Conservation (phyloP, 257 asterid species). For the Nyctanthes arbortristis region DNA sequence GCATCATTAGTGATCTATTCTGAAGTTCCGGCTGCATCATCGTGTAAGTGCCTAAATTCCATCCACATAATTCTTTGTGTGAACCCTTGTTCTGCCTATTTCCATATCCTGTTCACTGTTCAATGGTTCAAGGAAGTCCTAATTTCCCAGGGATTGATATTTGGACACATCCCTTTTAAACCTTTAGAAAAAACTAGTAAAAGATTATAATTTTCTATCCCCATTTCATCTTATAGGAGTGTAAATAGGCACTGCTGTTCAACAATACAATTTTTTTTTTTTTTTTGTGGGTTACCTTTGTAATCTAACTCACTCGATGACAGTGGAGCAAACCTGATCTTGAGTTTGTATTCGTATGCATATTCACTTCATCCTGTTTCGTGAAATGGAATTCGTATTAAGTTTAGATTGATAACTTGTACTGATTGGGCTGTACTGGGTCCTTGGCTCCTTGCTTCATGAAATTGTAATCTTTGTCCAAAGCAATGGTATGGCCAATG, state of each 20-base stretch:
- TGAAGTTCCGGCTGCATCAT: slow-evolving; percentile 6
- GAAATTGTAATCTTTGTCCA: too few species aligned
- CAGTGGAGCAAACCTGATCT: too few species aligned
- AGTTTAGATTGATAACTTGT: slow-evolving; percentile 24
- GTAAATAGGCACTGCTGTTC: too few species aligned
- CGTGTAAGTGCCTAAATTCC: not conserved
- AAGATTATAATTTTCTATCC: too few species aligned
- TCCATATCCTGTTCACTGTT: not conserved
- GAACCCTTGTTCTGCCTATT: not conserved
- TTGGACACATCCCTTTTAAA: not conserved
- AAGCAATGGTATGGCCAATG: too few species aligned
- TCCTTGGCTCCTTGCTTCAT: too few species aligned
- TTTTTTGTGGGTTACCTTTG: slow-evolving; percentile 12
- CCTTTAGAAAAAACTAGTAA: slow-evolving; percentile 12
- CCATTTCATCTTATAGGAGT: too few species aligned
- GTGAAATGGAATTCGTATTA: slow-evolving; percentile 1
- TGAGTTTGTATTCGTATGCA: too few species aligned
- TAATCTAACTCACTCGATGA: too few species aligned
- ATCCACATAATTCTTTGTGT: not conserved
- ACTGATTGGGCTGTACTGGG: slow-evolving; percentile 25
- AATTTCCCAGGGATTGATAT: not conserved
- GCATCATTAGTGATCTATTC: slow-evolving; percentile 2
- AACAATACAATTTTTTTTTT: too few species aligned
- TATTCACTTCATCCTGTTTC: slow-evolving; percentile 5
- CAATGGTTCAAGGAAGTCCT: not conserved